Base-by-base conservation (phyloP, 306 rosid genomes). In the Trifolium pratense region DNA sequence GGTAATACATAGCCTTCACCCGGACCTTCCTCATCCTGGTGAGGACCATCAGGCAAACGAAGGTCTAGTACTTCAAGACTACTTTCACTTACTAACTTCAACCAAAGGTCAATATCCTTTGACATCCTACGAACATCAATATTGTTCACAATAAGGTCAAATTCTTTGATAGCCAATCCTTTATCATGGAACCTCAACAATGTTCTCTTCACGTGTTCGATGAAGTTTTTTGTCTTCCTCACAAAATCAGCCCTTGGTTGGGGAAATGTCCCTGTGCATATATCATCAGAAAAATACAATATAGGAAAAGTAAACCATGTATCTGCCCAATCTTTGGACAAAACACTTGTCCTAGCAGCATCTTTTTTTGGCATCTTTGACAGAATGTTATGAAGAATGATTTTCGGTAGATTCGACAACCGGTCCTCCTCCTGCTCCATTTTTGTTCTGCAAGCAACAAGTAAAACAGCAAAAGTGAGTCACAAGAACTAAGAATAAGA, bases 291-390 rank as follows among this genome's bases (percentile, higher is more conserved):
- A 39, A 76, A 37, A 14, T 31, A 66, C 60, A 84, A 40, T 9
- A 63, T 57, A 55, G 87, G 83, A 73, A 64, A 84, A 1, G 78
- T 71, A 34, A 9, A 18, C 82, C 80, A 74, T 23, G 75, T 57
- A 3, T 80, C 72, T 9, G 18, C 56, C 87, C 85, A 80, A 0
- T 29, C 39, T 73, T 68, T 77, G 48, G 87, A 74, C 64, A 84
- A 77, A 65, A 80, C 42, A 74, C 75, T 77, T 16, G 85, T 77
- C 76, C 75, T 76, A 49, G 56, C 66, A 18, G 76, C 84, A 56
- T 77, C 74, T 49, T 74, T 68, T n/a, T 49, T 40, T 11, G 87
- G 80, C 9, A 80, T 23, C 66, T 46, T 77, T 3, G 83, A 73
- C 7, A 80, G 10, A 59, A 84, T 80, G 57, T 77, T 75, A 66